phyloP scores from a whole-genome alignment of 2,329 filamentous ascomycete genomes.

The Microdochium trichocladiopsis region DNA sequence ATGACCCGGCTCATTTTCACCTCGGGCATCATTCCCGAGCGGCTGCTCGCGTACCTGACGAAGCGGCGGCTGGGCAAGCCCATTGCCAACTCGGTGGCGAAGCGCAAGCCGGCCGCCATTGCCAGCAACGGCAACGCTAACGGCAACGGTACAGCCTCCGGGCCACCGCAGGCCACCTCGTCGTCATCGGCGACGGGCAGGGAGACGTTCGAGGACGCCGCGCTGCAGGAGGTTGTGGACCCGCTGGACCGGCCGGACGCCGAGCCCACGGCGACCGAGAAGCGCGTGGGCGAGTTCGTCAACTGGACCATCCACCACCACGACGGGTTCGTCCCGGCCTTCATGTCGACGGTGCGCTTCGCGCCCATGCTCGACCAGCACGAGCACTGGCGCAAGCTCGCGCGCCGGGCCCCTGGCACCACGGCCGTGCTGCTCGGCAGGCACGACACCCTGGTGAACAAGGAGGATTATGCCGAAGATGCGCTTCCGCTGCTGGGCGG shows the following conservation, averaged over 20 bases:
- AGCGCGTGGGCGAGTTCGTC: constrained; percentile 41
- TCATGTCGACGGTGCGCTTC: constrained; percentile 49
- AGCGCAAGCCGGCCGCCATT: constrained; percentile 8
- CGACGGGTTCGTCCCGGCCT: constrained; percentile 50
- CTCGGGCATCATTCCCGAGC: constrained; percentile 46
- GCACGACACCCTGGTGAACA: constrained; percentile 44
- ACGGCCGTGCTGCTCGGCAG: constrained; percentile 45
- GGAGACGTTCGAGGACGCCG: constrained; percentile 28
- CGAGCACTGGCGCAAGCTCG: constrained; percentile 40
- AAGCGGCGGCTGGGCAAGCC: constrained; percentile 40
- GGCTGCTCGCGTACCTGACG: constrained; percentile 40
- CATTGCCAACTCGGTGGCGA: constrained; percentile 31
- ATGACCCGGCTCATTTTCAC: constrained; percentile 43
- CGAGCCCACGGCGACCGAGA: constrained; percentile 31
- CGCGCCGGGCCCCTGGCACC: constrained; percentile 30
- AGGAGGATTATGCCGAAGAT: constrained; percentile 39
- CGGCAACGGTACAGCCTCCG: too few relatives aligned
- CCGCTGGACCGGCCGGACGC: constrained; percentile 12
- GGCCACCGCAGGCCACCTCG: too few relatives aligned
- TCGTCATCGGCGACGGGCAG: constrained; percentile 23
- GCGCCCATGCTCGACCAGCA: constrained; percentile 47
- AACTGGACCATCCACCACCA: constrained; percentile 52
- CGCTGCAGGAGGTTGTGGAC: constrained; percentile 31
- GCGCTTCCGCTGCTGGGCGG: constrained; percentile 45
- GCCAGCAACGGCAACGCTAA: constrained; percentile 6